Evolutionary conservation across 2,329 filamentous ascomycete genomes (phyloP), one percentile per base, ranked within the genome.

Genomic region (Myriosclerotinia scirpicola): DNA sequence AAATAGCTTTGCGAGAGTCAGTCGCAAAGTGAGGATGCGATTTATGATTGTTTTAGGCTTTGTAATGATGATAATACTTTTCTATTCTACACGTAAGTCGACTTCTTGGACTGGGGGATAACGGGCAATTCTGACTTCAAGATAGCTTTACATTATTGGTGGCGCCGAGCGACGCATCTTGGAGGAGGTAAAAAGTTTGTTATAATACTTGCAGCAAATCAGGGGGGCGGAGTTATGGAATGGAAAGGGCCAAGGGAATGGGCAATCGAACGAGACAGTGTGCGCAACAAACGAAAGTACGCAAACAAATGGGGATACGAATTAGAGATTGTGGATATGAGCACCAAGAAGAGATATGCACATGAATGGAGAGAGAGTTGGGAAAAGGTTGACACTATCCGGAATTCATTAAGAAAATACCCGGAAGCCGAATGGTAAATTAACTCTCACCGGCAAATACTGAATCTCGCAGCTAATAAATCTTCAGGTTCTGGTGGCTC

Each of bases 281-380:
- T 98, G 65, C 89, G 89, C 77, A 99, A 99, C 80, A 99, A 99
- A 83, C 89, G 90, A 76, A 90, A 89, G 75, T 99, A 99, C 76
- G 90, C 88, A 2, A 84, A 86, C 44, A 85, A 84, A 77, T 98
- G 95, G 93, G 95, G 95, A 17, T 98, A 99, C 77, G 90, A 97
- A 69, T 82, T 99, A 67, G 95, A 99, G 78, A 90, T 98, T 76
- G 92, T 96, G 72, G 96, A 99, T 78, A 96, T 99, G 93, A 94
- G 93, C 81, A 97, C 93, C 64, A 97, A 97, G 85, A 98, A 97
- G 81, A 88, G 93, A 71, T 99, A 99, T 77, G 94, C 95, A 38
- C 95, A 99, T 80, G 95, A 99, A 80, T 99, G 95, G 95, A 87
- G 95, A 75, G 95, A 99, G 80, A 96, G 94, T 78, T 99, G 95